phyloP scores from a whole-genome alignment of 148 eudicot species.

The Beta vulgaris region DNA sequence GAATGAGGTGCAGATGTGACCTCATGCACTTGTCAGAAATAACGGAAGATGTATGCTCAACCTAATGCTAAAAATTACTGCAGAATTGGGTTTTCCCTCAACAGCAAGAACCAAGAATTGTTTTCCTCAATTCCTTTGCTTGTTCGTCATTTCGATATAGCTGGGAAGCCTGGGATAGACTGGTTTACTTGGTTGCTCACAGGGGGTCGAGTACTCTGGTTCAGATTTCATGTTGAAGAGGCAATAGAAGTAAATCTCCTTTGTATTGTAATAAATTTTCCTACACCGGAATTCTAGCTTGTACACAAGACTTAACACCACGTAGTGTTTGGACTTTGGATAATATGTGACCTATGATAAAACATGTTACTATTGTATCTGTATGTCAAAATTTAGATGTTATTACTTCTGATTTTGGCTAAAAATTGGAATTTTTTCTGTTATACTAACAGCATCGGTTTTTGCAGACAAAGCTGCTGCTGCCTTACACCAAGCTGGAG shows the following conservation, averaged over 20 bases:
- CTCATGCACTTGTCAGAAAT: background rate
- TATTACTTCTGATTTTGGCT: background rate
- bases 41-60: background rate
- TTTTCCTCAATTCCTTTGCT: background rate
- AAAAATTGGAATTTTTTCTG: background rate
- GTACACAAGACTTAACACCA: background rate
- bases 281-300: background rate
- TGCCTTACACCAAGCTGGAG: conserved; percentile 69
- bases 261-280: background rate
- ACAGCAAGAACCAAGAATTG: background rate
- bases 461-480: conserved; percentile 60
- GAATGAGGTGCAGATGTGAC: background rate
- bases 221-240: background rate
- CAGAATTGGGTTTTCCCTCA: background rate
- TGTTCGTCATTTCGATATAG: background rate
- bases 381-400: background rate
- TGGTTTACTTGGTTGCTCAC: background rate
- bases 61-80: background rate
- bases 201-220: background rate
- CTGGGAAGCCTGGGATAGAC: background rate
- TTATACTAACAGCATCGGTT: background rate
- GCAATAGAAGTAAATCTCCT: background rate
- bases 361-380: background rate
- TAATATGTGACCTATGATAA: too few relatives aligned
- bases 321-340: too few relatives aligned